Evolutionary conservation across 495 filamentous ascomycete genomes (phyloP).

Genomic region (Astrothelium macrocarpum): DNA sequence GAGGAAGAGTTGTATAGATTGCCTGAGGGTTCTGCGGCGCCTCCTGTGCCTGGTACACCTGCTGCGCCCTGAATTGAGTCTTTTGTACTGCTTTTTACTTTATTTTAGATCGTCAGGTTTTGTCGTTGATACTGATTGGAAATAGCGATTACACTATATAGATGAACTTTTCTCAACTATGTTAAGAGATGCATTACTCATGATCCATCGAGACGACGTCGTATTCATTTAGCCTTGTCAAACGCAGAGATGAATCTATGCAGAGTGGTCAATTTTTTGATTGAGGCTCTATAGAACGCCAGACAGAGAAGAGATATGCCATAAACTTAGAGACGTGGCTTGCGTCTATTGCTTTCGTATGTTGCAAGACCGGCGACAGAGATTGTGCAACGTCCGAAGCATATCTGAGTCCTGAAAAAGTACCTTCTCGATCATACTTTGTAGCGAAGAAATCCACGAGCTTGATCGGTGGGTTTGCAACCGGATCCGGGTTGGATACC

Average conservation of each 20-base stretch:
- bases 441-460: conserved; percentile 43
- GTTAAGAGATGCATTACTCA: too few species aligned
- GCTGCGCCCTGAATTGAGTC: too few species aligned
- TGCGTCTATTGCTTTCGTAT: not conserved
- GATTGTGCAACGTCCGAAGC: not conserved
- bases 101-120: too few species aligned
- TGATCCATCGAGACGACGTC: too few species aligned
- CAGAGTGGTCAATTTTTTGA: too few species aligned
- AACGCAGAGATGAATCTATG: too few species aligned
- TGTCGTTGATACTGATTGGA: too few species aligned
- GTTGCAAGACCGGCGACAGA: not conserved
- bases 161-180: too few species aligned
- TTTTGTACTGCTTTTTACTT: too few species aligned
- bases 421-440: conserved; percentile 16
- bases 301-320: not conserved
- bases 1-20: conserved; percentile 33
- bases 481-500: conserved; percentile 36
- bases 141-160: too few species aligned
- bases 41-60: too few species aligned
- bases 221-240: too few species aligned
- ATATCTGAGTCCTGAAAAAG: not conserved
- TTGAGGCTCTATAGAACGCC: not conserved
- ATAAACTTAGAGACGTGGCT: not conserved
- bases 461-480: conserved; percentile 51
- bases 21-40: not conserved